phyloP scores from a whole-genome alignment of 495 filamentous ascomycete species.

The Haplographium delicatum region DNA sequence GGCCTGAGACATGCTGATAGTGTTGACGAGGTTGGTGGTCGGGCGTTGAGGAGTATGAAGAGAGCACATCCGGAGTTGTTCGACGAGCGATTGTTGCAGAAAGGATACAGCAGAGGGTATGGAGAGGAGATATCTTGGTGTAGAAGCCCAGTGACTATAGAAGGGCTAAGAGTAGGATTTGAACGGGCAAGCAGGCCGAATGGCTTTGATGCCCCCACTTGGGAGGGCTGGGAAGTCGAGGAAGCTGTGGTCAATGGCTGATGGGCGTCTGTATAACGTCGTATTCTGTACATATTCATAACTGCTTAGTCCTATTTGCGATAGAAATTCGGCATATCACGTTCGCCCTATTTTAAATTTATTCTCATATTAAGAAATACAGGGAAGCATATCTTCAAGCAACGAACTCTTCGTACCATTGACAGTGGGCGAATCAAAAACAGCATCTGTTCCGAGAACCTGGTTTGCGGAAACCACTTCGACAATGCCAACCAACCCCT shows the following conservation, averaged over 20 bases:
- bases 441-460: no score
- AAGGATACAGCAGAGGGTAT: constrained; percentile 42
- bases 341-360: no score
- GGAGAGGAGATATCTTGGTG: constrained; percentile 43
- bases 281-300: neutral
- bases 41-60: constrained; percentile 59
- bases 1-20: constrained; percentile 61
- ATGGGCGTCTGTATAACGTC: neutral
- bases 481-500: no score
- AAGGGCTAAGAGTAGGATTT: constrained; percentile 48
- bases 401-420: no score
- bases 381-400: no score
- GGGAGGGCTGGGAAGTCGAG: constrained; percentile 34
- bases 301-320: no score
- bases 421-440: no score
- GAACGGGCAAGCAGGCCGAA: constrained; percentile 50
- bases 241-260: constrained; percentile 20
- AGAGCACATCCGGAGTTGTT: constrained; percentile 47
- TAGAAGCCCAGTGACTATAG: constrained; percentile 45
- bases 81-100: constrained; percentile 38
- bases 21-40: constrained; percentile 65
- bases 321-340: neutral
- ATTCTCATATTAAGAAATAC: no score
- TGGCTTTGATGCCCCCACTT: constrained; percentile 48
- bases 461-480: no score